Base-by-base conservation (phyloP, 2,329 filamentous ascomycete species). In the Cercospora citrullina region DNA sequence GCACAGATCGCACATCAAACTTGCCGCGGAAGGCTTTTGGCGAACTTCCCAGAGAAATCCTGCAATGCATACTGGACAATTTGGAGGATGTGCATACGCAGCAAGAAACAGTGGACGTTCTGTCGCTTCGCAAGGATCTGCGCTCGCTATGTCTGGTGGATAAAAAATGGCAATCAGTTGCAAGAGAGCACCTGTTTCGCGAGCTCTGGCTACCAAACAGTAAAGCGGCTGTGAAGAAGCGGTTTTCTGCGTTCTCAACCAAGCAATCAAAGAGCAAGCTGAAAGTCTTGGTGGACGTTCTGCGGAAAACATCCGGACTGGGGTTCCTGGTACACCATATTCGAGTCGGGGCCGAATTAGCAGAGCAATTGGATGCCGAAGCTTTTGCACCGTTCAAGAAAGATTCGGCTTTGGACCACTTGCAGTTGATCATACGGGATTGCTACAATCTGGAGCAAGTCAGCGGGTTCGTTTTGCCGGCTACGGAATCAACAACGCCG, bases 381-480 rank as follows among this genome's bases (percentile, higher is more conserved):
- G 74, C 67, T 2, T 60, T 65, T 53, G 80, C 65, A 68, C 51
- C 79, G 7, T 74, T 80, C 67, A 74, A 75, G 39, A 67, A 75
- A 73, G 80, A 84, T 72, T 82, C 84, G 60, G 84, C 86, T 63
- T 78, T 84, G 53, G 83, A 86, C 66, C 68, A 84, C 18, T 76
- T 87, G 18, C 84, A 85, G 5, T 87, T 86, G 0, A 79, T 89
- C 42, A 84, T 89, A 33, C 86, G 87, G 82, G 82, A 83, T 2
- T 88, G 86, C 72, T 85, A 86, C 7, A 86, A 85, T 68, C 76
- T 89, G 23, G 85, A 88, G 75, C 81, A 81, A 28, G 76, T 89
- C 7, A 74, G 83, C 33, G 87, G 86, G 5, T 83, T 87, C 65
- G 81, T 83, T 60, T 77, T 84, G n/a, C 80, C 84, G 6, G 69